A percentile compares a stretch with the other conserved stretches of the same genome.
phyloP scores from a whole-genome alignment of 1,284 basidiomycete genomes.

The Cryptococcus sp. region DNA sequence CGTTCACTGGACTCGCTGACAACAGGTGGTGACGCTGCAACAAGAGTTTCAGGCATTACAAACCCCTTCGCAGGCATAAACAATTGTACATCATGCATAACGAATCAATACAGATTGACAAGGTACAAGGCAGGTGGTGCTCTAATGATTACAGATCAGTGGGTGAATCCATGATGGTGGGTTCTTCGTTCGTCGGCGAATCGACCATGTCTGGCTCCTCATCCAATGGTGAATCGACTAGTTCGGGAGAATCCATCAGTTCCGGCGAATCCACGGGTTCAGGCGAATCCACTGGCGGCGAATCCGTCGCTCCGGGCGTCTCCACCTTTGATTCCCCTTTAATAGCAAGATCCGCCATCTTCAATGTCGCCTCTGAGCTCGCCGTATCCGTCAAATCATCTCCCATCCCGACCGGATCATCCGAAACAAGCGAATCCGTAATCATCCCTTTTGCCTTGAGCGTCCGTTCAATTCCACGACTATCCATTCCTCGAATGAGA shows the following conservation, averaged over 20 bases:
- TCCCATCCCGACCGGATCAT: not conserved
- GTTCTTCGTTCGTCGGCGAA: not conserved
- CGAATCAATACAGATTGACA: constrained; percentile 2
- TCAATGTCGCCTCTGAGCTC: too few relatives aligned
- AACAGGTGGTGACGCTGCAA: constrained; percentile 40
- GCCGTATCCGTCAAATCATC: too few relatives aligned
- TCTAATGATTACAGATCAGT: not conserved
- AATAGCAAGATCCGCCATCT: too few relatives aligned
- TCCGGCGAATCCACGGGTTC: too few relatives aligned
- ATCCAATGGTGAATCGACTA: too few relatives aligned
- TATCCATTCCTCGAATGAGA: not conserved
- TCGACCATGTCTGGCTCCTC: not conserved
- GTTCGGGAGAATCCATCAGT: too few relatives aligned
- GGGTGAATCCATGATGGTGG: constrained; percentile 23
- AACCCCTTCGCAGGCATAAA: too few relatives aligned
- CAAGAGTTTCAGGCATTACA: constrained; percentile 43
- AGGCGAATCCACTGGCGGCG: too few relatives aligned
- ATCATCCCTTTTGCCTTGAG: too few relatives aligned
- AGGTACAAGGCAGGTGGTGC: not conserved
- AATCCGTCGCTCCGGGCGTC: too few relatives aligned
- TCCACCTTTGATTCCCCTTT: too few relatives aligned
- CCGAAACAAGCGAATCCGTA: not conserved
- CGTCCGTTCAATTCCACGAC: not conserved
- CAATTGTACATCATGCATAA: not conserved
- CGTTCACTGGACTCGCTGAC: too few relatives aligned